phyloP scores from a whole-genome alignment of 495 filamentous ascomycete genomes.

The Glutinoglossum americanum region DNA sequence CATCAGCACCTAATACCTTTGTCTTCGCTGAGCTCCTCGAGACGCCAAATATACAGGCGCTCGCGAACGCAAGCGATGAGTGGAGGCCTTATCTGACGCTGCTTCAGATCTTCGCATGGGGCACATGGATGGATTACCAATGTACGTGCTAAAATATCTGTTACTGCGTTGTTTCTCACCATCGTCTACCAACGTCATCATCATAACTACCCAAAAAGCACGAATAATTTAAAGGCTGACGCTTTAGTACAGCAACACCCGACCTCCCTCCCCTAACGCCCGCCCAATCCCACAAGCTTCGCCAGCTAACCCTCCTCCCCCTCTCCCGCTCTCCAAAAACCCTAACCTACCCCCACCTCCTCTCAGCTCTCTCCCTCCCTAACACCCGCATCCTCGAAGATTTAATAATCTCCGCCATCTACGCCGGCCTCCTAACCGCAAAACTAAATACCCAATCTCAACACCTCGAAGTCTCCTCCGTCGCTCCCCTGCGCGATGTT shows the following conservation, averaged over 20 bases:
- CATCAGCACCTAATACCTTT: conserved; percentile 68
- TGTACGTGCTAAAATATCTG: conserved; percentile 17
- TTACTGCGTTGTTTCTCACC: too few relatives aligned
- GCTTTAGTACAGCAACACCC: conserved; percentile 21
- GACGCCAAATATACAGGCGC: conserved; percentile 56
- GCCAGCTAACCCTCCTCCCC: conserved; percentile 70
- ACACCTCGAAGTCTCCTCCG: conserved; percentile 50
- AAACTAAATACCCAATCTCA: conserved; percentile 60
- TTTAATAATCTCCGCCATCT: conserved; percentile 75
- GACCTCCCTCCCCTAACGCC: conserved; percentile 49
- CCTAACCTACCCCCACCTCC: conserved; percentile 54
- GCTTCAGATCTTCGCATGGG: conserved; percentile 83
- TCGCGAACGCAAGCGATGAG: conserved; percentile 31
- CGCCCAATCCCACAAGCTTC: conserved; percentile 68
- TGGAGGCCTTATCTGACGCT: conserved; percentile 39
- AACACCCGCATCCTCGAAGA: conserved; percentile 59
- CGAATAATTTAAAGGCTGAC: too few relatives aligned
- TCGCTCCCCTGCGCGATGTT: conserved; percentile 71
- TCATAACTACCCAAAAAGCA: too few relatives aligned
- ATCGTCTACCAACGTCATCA: too few relatives aligned
- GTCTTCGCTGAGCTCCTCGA: conserved; percentile 88
- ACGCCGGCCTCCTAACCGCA: conserved; percentile 57
- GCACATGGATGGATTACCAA: conserved; percentile 64
- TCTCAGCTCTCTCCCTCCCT: conserved; percentile 40
- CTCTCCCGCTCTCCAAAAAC: conserved; percentile 34